Evolutionary conservation across 164 flowering plant species (phyloP).

Genomic region (Saururus chinensis): DNA sequence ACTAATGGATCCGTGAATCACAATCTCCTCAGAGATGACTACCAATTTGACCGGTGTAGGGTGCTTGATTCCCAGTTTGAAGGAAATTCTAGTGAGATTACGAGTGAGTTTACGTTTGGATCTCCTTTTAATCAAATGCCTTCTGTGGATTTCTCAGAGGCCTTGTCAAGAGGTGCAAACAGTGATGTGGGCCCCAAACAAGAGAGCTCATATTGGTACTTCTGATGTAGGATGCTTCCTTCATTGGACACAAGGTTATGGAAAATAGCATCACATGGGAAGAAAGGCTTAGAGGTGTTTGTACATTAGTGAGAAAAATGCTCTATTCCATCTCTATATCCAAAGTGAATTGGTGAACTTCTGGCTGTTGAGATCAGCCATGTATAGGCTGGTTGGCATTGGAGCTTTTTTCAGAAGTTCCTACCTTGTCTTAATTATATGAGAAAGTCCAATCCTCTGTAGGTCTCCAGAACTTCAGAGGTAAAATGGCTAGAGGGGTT

Average conservation of each 20-base stretch:
- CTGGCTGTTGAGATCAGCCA: not conserved
- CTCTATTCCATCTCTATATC: not conserved
- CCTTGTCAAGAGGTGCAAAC: constrained; percentile 14
- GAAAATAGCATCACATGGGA: no score
- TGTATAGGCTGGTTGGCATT: not conserved
- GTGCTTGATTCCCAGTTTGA: constrained; percentile 22
- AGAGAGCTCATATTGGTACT: constrained; percentile 47
- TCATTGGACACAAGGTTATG: not conserved
- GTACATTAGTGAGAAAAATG: not conserved
- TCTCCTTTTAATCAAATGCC: constrained; percentile 32
- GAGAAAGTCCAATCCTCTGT: not conserved
- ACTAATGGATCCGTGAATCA: constrained; percentile 13
- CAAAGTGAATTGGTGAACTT: not conserved
- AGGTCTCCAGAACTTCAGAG: not conserved
- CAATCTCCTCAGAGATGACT: constrained; percentile 23
- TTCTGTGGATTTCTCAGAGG: constrained; percentile 22
- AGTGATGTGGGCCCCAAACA: constrained; percentile 23
- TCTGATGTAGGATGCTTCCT: constrained; percentile 3
- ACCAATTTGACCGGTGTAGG: constrained; percentile 33
- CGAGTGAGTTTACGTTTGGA: constrained; percentile 23
- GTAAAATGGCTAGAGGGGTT: not conserved
- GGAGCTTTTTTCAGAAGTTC: not conserved
- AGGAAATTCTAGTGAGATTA: constrained; percentile 16
- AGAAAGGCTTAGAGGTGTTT: not conserved
- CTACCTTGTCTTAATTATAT: not conserved